phyloP scores from a whole-genome alignment of 352 stramenopile species.

The Phytophthora palmivora region DNA sequence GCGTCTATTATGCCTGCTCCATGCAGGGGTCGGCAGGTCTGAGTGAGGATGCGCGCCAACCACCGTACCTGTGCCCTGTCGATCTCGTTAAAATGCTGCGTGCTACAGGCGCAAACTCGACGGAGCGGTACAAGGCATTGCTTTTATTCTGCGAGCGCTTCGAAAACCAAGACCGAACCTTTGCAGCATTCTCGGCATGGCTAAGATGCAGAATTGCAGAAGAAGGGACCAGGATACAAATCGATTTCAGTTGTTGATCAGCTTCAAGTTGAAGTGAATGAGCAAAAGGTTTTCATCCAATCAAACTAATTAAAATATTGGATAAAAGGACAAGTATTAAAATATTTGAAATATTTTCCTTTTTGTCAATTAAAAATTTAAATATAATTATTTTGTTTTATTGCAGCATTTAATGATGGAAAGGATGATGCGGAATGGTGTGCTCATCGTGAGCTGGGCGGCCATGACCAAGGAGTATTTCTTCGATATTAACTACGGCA shows the following conservation, averaged over 20 bases:
- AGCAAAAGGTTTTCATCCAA: constrained; percentile 5
- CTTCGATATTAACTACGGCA: constrained; percentile 84
- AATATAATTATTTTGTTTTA: too few relatives aligned
- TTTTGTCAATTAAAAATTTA: too few relatives aligned
- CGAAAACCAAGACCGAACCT: constrained; percentile 14
- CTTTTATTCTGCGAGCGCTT: constrained; percentile 26
- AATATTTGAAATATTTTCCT: too few relatives aligned
- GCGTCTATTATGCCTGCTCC: constrained; percentile 32
- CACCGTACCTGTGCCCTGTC: constrained; percentile 30
- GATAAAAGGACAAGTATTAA: too few relatives aligned
- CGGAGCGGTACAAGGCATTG: constrained; percentile 22
- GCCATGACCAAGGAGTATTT: constrained; percentile 69
- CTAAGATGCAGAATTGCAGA: constrained; percentile 14
- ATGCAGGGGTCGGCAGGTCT: constrained; percentile 34
- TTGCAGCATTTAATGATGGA: neutral
- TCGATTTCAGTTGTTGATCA: too few relatives aligned
- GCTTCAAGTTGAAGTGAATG: too few relatives aligned
- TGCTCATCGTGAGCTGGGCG: constrained; percentile 70
- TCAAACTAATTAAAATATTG: too few relatives aligned
- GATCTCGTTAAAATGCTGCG: constrained; percentile 27
- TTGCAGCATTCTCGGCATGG: constrained; percentile 27
- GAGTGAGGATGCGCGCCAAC: constrained; percentile 29
- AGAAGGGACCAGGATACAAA: constrained; percentile 7
- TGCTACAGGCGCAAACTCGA: constrained; percentile 16
- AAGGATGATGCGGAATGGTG: constrained; percentile 48